These are phyloP conservation scores for Tilletia setariae DNA, from an alignment of 1,284 basidiomycete species.

Conservation along the genomic window DNA sequence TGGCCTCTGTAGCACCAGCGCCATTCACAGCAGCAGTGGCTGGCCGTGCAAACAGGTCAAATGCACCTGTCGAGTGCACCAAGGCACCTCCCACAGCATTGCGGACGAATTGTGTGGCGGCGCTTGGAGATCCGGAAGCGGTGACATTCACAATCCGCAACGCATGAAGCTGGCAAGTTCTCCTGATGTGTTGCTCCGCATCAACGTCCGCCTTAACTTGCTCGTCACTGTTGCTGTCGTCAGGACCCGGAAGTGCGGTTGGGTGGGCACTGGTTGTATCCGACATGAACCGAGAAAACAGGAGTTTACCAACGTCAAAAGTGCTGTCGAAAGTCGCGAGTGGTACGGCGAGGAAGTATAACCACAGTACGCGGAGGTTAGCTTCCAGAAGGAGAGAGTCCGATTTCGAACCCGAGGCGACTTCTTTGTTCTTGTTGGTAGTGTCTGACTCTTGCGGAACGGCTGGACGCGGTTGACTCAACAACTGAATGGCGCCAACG, in stretches of 20 bases:
- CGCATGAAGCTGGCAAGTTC: constrained; percentile 71
- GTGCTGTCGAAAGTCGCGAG: constrained; percentile 70
- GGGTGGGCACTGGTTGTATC: constrained; percentile 31
- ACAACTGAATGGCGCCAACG: constrained; percentile 66
- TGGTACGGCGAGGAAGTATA: constrained; percentile 77
- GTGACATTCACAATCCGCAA: constrained; percentile 58
- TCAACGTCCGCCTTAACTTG: constrained; percentile 61
- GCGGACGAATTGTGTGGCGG: constrained; percentile 63
- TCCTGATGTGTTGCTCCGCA: constrained; percentile 37
- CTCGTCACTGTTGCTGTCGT: constrained; percentile 46
- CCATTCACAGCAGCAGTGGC: constrained; percentile 65
- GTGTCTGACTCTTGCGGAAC: not conserved
- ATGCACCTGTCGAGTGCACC: constrained; percentile 43
- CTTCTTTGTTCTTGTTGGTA: not conserved
- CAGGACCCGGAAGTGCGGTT: constrained; percentile 26
- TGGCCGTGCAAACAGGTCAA: constrained; percentile 61
- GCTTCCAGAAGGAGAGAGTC: constrained; percentile 71
- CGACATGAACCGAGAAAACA: constrained; percentile 60
- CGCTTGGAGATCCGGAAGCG: constrained; percentile 59
- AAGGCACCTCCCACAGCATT: constrained; percentile 23
- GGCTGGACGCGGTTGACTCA: not conserved
- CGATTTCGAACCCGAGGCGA: constrained; percentile 21
- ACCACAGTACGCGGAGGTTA: constrained; percentile 73
- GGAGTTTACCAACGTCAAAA: constrained; percentile 79
- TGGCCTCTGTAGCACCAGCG: constrained; percentile 56